Evolutionary conservation across 305 asterid species (phyloP), one percentile per base, ranked within the genome.

Genomic region (Plantago coronopus): DNA sequence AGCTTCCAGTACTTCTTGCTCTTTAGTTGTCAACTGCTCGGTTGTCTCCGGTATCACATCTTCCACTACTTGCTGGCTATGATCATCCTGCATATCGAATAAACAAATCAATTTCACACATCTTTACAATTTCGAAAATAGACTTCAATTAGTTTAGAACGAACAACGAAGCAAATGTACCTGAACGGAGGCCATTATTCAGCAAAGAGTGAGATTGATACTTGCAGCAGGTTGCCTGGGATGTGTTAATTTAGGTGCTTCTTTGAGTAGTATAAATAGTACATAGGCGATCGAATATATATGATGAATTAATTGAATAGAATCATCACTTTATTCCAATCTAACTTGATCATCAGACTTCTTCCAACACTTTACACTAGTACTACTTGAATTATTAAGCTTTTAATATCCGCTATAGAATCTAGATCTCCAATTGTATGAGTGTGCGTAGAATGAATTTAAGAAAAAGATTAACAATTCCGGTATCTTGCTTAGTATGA

Each of bases 101-200:
- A 13, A 18, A 48, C 11, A 11, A 48, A 18, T 17, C 54, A 44
- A 16, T 8, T 23, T 19, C 27, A 15, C 54, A 48, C 2, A 19
- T 15, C 22, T 25, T 19, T 48, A 48, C 20, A 48, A 12, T 2
- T 48, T 18, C 12, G 22, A 2, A 2, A 16, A 15, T 3, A 14
- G 18, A n/a, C n/a, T n/a, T n/a, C 7, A 27, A 27, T 27, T 3
- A 27, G 34, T 27, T 27, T 27, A 27, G 34, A 5, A 2, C 0
- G 31, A 2, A 25, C 31, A 5, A 7, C 2, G 12, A 7, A 1
- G 20, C 13, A 12, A 15, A 10, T 17, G 16, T 49, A 53, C 57
- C 57, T 53, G 57, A 53, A 23, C 6, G 20, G 57, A 23, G 40
- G 57, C 57, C 57, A 53, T 53, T 53, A 22, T 17, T 21, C 29